phyloP scores from a whole-genome alignment of 1,139 yeast genomes.

The Candida sanyaensis region DNA sequence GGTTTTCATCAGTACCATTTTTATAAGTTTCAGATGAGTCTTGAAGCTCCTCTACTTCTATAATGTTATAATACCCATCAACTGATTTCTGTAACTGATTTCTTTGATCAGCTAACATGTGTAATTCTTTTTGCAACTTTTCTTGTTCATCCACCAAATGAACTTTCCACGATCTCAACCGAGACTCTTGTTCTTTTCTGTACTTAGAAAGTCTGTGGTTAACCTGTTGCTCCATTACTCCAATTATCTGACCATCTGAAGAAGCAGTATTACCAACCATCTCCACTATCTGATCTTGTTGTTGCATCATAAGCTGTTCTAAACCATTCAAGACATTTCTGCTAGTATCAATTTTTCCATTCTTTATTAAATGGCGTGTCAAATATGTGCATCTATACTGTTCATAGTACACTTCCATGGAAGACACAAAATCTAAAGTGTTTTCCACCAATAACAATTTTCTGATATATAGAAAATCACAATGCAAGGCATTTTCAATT shows the following conservation, averaged over 20 bases:
- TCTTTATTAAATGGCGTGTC: background rate
- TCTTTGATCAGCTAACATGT: slow-evolving; percentile 1
- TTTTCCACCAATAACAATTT: slow-evolving; percentile 52
- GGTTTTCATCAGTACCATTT: background rate
- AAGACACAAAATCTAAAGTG: slow-evolving; percentile 58
- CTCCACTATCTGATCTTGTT: slow-evolving; percentile 1
- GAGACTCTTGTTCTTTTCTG: slow-evolving; percentile 55
- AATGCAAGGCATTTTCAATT: slow-evolving; percentile 62
- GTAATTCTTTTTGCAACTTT: slow-evolving; percentile 7
- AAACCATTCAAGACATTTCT: background rate
- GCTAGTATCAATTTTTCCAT: background rate
- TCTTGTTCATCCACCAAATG: slow-evolving; percentile 59
- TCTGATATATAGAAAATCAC: slow-evolving; percentile 63
- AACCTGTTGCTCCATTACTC: slow-evolving; percentile 24
- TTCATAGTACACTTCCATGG: slow-evolving; percentile 61
- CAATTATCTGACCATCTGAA: background rate
- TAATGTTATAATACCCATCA: background rate
- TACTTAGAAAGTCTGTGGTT: slow-evolving; percentile 50
- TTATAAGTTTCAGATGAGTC: background rate
- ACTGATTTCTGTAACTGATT: slow-evolving; percentile 3
- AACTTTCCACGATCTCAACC: slow-evolving; percentile 67
- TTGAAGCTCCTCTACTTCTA: background rate
- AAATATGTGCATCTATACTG: slow-evolving; percentile 42
- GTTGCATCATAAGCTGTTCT: slow-evolving; percentile 1
- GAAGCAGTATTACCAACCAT: background rate